Evolutionary conservation across 352 stramenopile genomes (phyloP), one percentile per base, ranked within the genome.

Genomic region (Phytophthora agathidicida): DNA sequence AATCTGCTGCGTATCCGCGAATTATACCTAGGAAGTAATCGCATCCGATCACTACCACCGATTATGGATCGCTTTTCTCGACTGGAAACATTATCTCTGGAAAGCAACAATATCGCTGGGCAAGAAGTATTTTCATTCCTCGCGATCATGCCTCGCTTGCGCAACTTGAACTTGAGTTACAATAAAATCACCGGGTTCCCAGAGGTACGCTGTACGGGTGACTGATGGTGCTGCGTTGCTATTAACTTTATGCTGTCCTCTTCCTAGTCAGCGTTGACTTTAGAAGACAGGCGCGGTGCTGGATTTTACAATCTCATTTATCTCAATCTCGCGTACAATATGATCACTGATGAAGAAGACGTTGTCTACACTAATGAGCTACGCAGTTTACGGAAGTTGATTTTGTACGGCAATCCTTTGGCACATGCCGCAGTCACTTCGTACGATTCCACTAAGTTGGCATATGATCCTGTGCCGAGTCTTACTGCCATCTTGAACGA

Each of bases 111-210:
- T 39, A 80, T 94, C n/a, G 43, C 60, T 1, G 80, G 79, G 7
- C 60, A 80, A 17, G 79, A 86, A 22, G 67, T 89, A n/a, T 92
- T 94, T 59, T 60, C 77, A 2, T 79, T 92, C n/a, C 65, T 94
- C 11, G 43, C 75, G 10, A 80, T 90, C 28, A 68, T 84, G 49
- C 84, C 84, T 3, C 77, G 81, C 0, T 60, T 94, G 11, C 73
- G 74, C 7, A 89, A 89, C 22, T 67, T 94, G 42, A 92, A 94
- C 38, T 30, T 94, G n/a, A 90, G 76, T 24, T 74, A 91, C 49
- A 94, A 94, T 67, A 89, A 86, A 42, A 68, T 94, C 52, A 84
- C 76, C 8, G 59, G 68, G 3, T 91, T 94, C 36, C 80, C 80
- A 3, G 82, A 93, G 68, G 77, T 89, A 32, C 26, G 60, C 35